phyloP scores from a whole-genome alignment of 257 asterid species.

The Primulina huaijiensis region DNA sequence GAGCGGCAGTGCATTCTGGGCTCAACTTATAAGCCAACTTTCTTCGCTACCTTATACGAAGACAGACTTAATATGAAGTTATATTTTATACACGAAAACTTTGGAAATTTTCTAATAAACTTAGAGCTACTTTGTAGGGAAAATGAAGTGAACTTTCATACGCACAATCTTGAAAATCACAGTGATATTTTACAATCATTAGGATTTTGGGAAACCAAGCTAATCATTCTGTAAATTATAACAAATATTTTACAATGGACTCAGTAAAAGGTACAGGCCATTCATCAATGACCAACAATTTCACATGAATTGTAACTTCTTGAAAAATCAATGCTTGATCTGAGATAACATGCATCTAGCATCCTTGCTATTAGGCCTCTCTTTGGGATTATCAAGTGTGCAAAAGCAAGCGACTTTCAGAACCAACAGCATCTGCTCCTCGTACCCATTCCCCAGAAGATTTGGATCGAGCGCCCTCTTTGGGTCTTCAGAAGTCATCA shows the following conservation, averaged over 20 bases:
- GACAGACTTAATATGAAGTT: background rate
- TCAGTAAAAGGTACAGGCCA: background rate
- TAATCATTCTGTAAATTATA: background rate
- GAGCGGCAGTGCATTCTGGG: background rate
- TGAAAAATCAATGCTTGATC: constrained; percentile 42
- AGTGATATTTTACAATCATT: constrained; percentile 12
- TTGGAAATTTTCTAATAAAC: background rate
- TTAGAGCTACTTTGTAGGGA: background rate
- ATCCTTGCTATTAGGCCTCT: constrained; percentile 80
- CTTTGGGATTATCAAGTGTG: constrained; percentile 70
- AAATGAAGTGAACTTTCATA: background rate
- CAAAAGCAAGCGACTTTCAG: constrained; percentile 89
- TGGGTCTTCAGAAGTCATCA: constrained; percentile 74
- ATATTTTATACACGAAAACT: background rate
- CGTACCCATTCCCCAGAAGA: constrained; percentile 59
- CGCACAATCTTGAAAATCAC: background rate
- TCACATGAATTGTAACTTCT: constrained; percentile 1
- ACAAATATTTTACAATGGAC: background rate
- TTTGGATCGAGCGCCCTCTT: constrained; percentile 57
- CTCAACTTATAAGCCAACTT: too few relatives aligned
- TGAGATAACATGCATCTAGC: constrained; percentile 72
- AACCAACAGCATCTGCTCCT: constrained; percentile 83
- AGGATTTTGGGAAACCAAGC: background rate
- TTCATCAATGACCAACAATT: background rate
- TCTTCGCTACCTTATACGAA: background rate